These are phyloP conservation scores for Leishmania martiniquensis DNA, from an alignment of 208 protist genomes.

Conservation along the genomic window DNA sequence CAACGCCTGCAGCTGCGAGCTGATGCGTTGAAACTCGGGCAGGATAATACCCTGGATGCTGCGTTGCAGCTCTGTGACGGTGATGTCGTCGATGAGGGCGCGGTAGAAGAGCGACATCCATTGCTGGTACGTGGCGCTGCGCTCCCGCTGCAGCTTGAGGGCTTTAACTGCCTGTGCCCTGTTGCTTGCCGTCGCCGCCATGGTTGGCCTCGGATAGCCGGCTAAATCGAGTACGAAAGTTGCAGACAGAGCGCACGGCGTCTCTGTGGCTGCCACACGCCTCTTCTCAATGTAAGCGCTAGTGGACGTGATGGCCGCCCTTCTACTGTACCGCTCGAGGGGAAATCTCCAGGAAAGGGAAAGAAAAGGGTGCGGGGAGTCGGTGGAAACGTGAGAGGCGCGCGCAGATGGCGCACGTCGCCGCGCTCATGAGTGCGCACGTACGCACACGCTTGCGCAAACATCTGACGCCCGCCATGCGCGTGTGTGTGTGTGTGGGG, in stretches of 20 bases:
- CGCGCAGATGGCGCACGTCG: not conserved
- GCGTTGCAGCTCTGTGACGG: conserved; percentile 40
- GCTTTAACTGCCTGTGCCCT: conserved; percentile 14
- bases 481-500: no score
- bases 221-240: not conserved
- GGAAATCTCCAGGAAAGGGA: no score
- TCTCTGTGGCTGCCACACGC: not conserved
- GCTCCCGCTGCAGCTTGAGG: conserved; percentile 58
- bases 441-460: not conserved
- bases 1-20: conserved; percentile 49
- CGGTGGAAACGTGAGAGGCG: not conserved
- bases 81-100: conserved; percentile 49
- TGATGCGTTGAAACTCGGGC: conserved; percentile 60
- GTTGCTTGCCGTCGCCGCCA: not conserved
- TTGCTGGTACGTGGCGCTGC: conserved; percentile 62
- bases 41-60: conserved; percentile 49
- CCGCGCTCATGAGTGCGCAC: not conserved
- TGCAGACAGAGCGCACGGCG: not conserved
- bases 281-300: not conserved
- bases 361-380: not conserved
- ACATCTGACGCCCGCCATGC: not conserved
- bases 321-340: not conserved
- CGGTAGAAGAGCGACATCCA: conserved; percentile 60
- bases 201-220: not conserved
- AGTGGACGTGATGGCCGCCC: not conserved